Evolutionary conservation across 441 rosid genomes (phyloP).

Genomic region (Metrosideros polymorpha): DNA sequence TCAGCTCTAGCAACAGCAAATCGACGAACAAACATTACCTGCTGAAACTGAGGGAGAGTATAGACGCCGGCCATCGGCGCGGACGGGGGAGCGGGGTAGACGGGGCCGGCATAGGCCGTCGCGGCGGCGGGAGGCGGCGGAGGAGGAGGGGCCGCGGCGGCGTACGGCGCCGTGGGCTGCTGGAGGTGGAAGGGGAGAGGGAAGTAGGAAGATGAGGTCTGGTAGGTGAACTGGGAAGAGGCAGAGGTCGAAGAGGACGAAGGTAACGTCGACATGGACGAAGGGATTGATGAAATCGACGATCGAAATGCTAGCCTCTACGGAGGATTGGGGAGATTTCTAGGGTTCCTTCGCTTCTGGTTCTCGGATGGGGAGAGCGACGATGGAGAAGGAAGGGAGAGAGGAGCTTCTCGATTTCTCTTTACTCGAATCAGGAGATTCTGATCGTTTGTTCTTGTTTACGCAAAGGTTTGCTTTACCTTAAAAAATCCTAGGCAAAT

Average conservation of each 20-base stretch:
- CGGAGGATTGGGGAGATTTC: not conserved
- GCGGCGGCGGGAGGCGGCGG: constrained; percentile 22
- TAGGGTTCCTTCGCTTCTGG: not conserved
- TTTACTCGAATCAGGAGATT: not conserved
- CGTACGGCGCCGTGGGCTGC: constrained; percentile 4
- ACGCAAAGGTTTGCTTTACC: not conserved
- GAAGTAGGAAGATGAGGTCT: constrained; percentile 25
- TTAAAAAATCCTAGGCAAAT: no score
- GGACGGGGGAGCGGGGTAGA: constrained; percentile 30
- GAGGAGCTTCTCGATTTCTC: not conserved
- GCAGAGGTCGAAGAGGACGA: constrained; percentile 12
- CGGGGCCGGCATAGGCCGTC: constrained; percentile 33
- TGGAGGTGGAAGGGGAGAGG: constrained; percentile 43
- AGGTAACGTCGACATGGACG: constrained; percentile 3
- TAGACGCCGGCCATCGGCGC: constrained; percentile 48
- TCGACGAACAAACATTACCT: constrained; percentile 24
- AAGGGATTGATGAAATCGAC: constrained; percentile 10
- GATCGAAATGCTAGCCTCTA: not conserved
- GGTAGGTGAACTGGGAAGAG: constrained; percentile 29
- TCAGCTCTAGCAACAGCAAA: not conserved
- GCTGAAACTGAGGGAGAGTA: constrained; percentile 75
- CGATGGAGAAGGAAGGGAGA: not conserved
- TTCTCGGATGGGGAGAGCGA: not conserved
- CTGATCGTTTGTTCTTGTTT: not conserved
- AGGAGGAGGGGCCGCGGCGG: constrained; percentile 15